Conservation (phyloP, 345 rosid genomes). For the Eucalyptus sp. region DNA sequence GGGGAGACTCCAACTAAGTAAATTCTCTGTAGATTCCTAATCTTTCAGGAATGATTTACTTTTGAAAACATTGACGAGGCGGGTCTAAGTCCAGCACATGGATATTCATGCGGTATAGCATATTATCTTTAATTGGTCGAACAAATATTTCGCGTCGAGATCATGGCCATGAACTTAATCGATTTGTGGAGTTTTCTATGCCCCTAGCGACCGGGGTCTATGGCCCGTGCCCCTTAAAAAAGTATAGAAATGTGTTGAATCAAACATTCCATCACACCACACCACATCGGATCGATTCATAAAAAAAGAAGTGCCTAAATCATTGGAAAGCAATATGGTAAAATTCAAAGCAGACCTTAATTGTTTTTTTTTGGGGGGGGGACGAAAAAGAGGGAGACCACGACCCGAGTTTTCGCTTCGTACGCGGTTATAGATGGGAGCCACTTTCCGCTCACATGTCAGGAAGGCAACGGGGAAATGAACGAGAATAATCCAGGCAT, state of each 20-base stretch:
- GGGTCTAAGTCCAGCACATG: not conserved
- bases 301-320: not conserved
- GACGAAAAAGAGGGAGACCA: not conserved
- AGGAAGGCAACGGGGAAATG: not conserved
- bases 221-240: not conserved
- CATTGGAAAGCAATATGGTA: not conserved
- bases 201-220: not conserved
- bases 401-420: not conserved
- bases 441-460: not conserved
- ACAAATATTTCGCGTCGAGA: not conserved
- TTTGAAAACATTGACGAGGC: not conserved
- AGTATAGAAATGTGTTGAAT: not conserved
- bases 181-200: not conserved
- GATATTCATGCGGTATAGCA: not conserved
- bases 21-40: not conserved
- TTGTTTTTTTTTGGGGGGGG: not conserved
- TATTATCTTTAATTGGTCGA: not conserved
- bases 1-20: not conserved
- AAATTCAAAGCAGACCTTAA: not conserved
- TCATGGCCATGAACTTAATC: not conserved
- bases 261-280: not conserved
- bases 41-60: not conserved
- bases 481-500: not conserved
- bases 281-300: not conserved
- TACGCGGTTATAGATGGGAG: not conserved